Conservation (phyloP, 176 grass and related monocot species). For the Leersia perrieri region DNA sequence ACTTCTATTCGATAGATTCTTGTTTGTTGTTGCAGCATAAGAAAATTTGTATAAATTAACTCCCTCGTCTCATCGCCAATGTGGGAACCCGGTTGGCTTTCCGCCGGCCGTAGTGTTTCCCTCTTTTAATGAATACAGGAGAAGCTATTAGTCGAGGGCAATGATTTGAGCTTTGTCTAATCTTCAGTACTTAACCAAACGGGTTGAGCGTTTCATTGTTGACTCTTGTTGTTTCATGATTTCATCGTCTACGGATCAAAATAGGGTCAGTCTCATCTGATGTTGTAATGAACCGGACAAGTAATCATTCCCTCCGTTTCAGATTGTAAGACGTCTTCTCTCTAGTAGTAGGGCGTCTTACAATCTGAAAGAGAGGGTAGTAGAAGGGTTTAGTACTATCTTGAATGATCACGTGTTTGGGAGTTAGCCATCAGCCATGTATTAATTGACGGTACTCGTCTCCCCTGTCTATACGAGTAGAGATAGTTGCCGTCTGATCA, state of each 20-base stretch:
- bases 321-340: too few relatives aligned
- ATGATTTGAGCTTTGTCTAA: conserved; percentile 38
- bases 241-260: not conserved
- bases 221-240: not conserved
- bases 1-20: conserved; percentile 25
- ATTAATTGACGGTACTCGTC: not conserved
- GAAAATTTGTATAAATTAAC: conserved; percentile 48
- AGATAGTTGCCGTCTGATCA: not conserved
- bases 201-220: not conserved
- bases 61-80: conserved; percentile 31
- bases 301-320: too few relatives aligned
- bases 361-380: too few relatives aligned
- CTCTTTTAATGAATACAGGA: conserved; percentile 15
- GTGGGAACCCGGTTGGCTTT: conserved; percentile 37
- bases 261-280: not conserved
- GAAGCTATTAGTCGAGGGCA: conserved; percentile 27
- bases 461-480: too few relatives aligned
- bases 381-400: not conserved
- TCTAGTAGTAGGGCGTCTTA: too few relatives aligned
- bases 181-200: not conserved
- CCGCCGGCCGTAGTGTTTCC: not conserved
- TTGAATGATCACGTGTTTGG: not conserved
- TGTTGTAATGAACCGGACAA: not conserved
- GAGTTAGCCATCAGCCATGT: not conserved
- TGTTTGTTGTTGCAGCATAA: conserved; percentile 40